These are phyloP conservation scores for Tricholoma bakamatsutake DNA, from an alignment of 768 basidiomycete species.

Conservation along the genomic window DNA sequence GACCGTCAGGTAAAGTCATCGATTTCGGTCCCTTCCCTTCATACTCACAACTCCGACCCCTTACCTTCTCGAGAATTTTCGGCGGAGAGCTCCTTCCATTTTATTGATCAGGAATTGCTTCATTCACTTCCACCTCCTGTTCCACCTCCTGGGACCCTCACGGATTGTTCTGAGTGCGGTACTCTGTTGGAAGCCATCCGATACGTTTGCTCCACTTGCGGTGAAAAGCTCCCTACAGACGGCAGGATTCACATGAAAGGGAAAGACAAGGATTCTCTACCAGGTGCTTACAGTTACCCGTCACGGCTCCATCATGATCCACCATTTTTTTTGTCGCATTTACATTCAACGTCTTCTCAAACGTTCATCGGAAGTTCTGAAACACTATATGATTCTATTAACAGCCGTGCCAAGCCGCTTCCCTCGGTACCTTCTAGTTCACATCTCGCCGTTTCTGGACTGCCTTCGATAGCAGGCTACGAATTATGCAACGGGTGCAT, in stretches of 20 bases:
- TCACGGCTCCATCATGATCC: constrained; percentile 27
- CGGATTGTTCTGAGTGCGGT: constrained; percentile 82
- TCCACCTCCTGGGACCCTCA: constrained; percentile 57
- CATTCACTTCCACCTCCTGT: constrained; percentile 41
- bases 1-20: constrained; percentile 15
- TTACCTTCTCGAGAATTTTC: constrained; percentile 13
- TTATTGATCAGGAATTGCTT: constrained; percentile 40
- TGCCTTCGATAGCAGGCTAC: constrained; percentile 44
- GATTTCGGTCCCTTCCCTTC: constrained; percentile 19
- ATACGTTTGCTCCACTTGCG: constrained; percentile 87
- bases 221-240: constrained; percentile 56
- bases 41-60: constrained; percentile 25
- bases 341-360: constrained; percentile 26
- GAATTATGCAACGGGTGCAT: constrained; percentile 84
- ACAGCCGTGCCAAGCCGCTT: constrained; percentile 35
- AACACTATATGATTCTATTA: constrained; percentile 17
- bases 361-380: constrained; percentile 30
- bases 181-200: constrained; percentile 71
- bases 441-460: constrained; percentile 19
- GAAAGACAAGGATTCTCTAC: constrained; percentile 37
- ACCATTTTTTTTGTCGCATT: constrained; percentile 21
- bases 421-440: constrained; percentile 33
- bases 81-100: constrained; percentile 3
- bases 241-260: constrained; percentile 33
- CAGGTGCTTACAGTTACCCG: constrained; percentile 23